Conservation (phyloP, 2,329 filamentous ascomycete species). For the Aspergillus vadensis region DNA sequence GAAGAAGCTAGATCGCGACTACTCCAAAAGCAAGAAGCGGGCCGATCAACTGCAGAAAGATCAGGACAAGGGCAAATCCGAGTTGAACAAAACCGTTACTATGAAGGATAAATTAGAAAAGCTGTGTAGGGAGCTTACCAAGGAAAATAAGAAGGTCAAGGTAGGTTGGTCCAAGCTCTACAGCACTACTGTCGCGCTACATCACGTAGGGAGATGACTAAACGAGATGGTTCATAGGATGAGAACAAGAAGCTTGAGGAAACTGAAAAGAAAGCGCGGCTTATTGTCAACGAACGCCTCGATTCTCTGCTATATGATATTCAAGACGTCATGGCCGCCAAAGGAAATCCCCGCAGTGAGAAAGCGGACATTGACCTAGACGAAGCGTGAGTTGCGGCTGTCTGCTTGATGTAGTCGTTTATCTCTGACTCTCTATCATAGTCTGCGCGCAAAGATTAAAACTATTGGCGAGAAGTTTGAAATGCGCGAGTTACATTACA, state of each 20-base stretch:
- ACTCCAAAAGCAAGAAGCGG: conserved; percentile 93
- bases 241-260: conserved; percentile 92
- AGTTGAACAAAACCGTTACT: conserved; percentile 84
- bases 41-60: conserved; percentile 95
- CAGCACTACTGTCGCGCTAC: not conserved
- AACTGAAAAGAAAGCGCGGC: conserved; percentile 77
- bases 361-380: conserved; percentile 85
- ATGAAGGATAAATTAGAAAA: conserved; percentile 98
- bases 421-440: conserved; percentile 30
- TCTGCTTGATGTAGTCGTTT: conserved; percentile 7
- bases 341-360: conserved; percentile 78
- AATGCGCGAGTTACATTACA: conserved; percentile 89
- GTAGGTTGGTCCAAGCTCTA: conserved; percentile 50
- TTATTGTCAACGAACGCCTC: conserved; percentile 82
- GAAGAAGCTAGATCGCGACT: conserved; percentile 92
- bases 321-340: conserved; percentile 84
- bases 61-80: conserved; percentile 83
- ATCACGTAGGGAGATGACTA: conserved; percentile 12
- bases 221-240: conserved; percentile 56
- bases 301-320: conserved; percentile 79
- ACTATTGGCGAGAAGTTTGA: conserved; percentile 97
- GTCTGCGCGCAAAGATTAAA: conserved; percentile 74
- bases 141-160: conserved; percentile 98
- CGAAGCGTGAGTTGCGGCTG: conserved; percentile 68
- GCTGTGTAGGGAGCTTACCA: conserved; percentile 87